phyloP scores from a whole-genome alignment of 305 asterid genomes.

The Solanum hybrid region DNA sequence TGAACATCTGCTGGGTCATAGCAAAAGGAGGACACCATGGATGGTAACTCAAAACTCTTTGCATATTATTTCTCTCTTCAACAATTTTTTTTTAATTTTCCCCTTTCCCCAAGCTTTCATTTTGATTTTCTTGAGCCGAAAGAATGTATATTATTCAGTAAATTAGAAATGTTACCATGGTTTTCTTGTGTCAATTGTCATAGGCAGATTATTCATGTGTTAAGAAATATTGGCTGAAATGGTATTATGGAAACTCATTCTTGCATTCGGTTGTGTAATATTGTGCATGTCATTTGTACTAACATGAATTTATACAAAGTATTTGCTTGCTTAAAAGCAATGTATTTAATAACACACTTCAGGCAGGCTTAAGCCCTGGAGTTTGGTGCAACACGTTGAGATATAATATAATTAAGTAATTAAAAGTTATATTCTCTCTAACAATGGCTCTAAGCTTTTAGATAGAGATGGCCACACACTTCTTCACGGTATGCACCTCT shows the following conservation, averaged over 20 bases:
- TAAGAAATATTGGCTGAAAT: neutral
- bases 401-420: neutral
- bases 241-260: neutral
- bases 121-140: neutral
- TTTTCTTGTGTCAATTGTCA: neutral
- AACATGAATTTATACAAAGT: neutral
- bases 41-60: slow-evolving; percentile 36
- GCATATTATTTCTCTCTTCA: neutral
- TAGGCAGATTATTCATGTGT: neutral
- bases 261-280: neutral
- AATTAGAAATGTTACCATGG: neutral
- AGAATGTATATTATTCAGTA: neutral
- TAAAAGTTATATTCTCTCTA: neutral
- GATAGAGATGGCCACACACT: neutral
- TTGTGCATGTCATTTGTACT: neutral
- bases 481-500: neutral
- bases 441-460: neutral
- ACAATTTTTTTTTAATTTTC: neutral
- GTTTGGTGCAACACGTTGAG: neutral
- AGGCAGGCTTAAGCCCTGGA: neutral
- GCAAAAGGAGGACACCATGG: slow-evolving; percentile 34
- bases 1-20: neutral
- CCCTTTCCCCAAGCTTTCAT: neutral
- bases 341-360: neutral
- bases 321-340: neutral